Base-by-base conservation (phyloP, 192 early-diverging fungal genomes). In the Coemansia sp. region DNA sequence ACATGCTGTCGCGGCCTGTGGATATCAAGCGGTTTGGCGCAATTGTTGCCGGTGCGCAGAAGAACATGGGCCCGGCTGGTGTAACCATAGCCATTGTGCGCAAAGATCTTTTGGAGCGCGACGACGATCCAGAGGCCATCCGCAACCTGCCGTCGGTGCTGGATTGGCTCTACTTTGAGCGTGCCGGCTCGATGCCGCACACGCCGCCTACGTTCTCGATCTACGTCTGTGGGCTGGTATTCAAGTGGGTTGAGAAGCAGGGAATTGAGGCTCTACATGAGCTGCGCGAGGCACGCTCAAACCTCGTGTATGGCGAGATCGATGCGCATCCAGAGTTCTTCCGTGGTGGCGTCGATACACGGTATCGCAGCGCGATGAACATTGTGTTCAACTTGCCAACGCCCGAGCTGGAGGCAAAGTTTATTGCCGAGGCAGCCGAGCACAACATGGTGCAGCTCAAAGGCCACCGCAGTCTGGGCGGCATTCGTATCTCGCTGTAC, bases 41-140 rank as follows among this genome's bases (percentile, higher is more conserved):
- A 14, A 93, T 99, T 60, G 92, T 94, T 69, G 95, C 92, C 1
- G 97, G 97, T 5, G 97, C 96, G 14, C 97, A 99, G 82, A 99
- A 99, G 82, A 99, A 99, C 83, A 85, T 91, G 72, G 89, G 91
- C 0, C 91, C 93, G 15, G 92, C 95, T 7, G 97, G 97, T 45
- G 89, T 96, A 7, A 94, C 96, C 2, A 73, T 99, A 38, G 94
- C 91, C 32, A 93, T 99, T 57, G 82, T 98, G 52, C 90, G 94
- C 41, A 88, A 95, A 29, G 94, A 98, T 68, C 79, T 99, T 57
- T 73, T 98, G 59, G 77, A 82, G 38, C 85, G 83, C 29, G 75
- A 85, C 11, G 75, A 72, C 21, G 62, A 73, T 52, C 45, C 80
- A 5, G 73, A 76, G 50, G 62, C 58, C 4, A 66, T 70, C 11